These are phyloP conservation scores for Ustilago curta DNA, from an alignment of 1,284 basidiomycete species.

Conservation along the genomic window DNA sequence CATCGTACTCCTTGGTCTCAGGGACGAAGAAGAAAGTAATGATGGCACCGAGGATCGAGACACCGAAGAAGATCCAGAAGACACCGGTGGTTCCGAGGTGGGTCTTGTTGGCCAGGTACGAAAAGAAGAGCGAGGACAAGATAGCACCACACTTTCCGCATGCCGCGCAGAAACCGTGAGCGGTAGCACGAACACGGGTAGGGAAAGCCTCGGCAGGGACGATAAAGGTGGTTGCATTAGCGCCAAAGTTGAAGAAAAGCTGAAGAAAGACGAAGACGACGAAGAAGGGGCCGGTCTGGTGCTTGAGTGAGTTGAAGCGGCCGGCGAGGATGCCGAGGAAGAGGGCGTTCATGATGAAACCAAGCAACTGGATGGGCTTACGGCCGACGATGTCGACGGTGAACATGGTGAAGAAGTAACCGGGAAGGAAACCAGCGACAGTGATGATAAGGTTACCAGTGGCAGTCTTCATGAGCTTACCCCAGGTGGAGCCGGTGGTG, in stretches of 20 bases:
- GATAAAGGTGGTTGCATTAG: conserved; percentile 84
- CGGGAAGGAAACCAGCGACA: conserved; percentile 66
- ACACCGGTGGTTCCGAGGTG: conserved; percentile 50
- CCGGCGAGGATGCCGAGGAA: conserved; percentile 69
- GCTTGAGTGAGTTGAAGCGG: conserved; percentile 56
- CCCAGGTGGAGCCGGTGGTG: conserved; percentile 68
- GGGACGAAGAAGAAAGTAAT: conserved; percentile 57
- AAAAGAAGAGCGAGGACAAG: conserved; percentile 70
- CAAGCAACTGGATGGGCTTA: conserved; percentile 68
- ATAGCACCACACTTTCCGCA: conserved; percentile 73
- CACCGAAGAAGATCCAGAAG: conserved; percentile 67
- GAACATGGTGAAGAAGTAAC: conserved; percentile 65
- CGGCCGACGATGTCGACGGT: conserved; percentile 64
- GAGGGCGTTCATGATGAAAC: conserved; percentile 66
- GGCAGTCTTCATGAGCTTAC: conserved; percentile 74
- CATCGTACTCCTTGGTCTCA: conserved; percentile 64
- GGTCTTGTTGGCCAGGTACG: conserved; percentile 45
- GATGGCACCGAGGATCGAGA: conserved; percentile 57
- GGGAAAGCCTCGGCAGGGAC: conserved; percentile 83
- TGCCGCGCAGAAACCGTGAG: conserved; percentile 72
- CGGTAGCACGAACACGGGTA: conserved; percentile 75
- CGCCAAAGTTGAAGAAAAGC: conserved; percentile 73
- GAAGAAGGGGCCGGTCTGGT: conserved; percentile 76
- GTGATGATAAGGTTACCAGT: conserved; percentile 69
- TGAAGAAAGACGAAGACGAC: conserved; percentile 80